These are phyloP conservation scores for Phlebiopsis gigantea DNA, from an alignment of 768 basidiomycete genomes.

Conservation along the genomic window DNA sequence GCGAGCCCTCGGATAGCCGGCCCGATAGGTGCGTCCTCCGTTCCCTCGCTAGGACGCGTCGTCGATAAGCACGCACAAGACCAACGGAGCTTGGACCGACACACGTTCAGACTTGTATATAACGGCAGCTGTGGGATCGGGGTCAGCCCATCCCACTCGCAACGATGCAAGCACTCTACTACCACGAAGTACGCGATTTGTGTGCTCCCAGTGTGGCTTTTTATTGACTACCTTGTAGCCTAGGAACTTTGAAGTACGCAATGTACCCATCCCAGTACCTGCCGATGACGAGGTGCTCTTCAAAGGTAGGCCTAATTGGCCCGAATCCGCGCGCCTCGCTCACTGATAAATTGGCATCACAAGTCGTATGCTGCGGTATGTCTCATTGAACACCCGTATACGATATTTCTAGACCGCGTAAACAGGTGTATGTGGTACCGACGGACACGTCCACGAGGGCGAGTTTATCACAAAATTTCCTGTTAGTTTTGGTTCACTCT, in stretches of 20 bases:
- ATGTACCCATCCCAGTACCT: constrained; percentile 63
- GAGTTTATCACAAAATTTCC: constrained; percentile 70
- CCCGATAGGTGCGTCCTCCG: not conserved
- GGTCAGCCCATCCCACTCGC: not conserved
- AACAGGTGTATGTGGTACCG: constrained; percentile 64
- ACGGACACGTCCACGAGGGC: constrained; percentile 56
- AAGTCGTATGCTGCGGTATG: constrained; percentile 25
- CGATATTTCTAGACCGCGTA: not conserved
- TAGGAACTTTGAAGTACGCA: constrained; percentile 56
- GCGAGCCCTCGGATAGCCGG: not conserved
- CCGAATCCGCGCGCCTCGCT: constrained; percentile 14
- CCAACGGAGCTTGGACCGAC: not conserved
- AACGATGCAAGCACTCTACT: constrained; percentile 74
- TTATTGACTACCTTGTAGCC: constrained; percentile 41
- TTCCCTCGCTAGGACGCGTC: not conserved
- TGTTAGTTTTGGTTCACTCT: constrained; percentile 30
- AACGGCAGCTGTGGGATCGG: not conserved
- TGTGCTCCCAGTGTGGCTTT: constrained; percentile 8
- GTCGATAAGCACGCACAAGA: not conserved
- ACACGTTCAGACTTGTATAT: not conserved
- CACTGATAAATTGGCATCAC: not conserved
- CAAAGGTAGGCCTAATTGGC: constrained; percentile 47
- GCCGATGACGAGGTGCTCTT: constrained; percentile 70
- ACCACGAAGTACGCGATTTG: constrained; percentile 46
- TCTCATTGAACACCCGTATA: constrained; percentile 9